Evolutionary conservation across 805 yeast species (phyloP).

Genomic region (Wickerhamomyces bisporus): DNA sequence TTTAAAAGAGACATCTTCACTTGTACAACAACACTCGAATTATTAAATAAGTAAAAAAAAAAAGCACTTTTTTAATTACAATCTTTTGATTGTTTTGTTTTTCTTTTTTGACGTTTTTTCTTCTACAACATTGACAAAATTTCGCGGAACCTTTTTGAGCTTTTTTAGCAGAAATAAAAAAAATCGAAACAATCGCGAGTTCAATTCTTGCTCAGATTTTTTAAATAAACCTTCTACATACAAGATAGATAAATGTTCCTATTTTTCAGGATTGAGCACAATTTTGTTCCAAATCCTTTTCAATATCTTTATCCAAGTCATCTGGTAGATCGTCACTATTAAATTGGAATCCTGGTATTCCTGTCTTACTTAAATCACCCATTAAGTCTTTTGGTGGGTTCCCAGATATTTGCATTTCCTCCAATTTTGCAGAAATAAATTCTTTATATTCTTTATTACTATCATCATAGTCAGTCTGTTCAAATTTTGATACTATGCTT

Average conservation of each 20-base stretch:
- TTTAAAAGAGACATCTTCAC: slow-evolving; percentile 18
- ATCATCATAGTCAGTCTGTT: slow-evolving; percentile 57
- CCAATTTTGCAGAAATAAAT: slow-evolving; percentile 53
- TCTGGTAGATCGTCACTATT: slow-evolving; percentile 50
- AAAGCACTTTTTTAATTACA: too few species aligned
- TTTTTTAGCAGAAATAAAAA: too few species aligned
- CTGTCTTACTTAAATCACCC: slow-evolving; percentile 46
- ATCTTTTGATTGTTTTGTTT: too few species aligned
- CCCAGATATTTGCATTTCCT: slow-evolving; percentile 67
- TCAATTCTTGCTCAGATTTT: too few species aligned
- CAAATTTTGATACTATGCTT: slow-evolving; percentile 62
- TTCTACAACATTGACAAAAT: too few species aligned
- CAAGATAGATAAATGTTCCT: too few species aligned
- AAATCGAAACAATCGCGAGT: too few species aligned
- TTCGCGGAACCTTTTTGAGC: too few species aligned
- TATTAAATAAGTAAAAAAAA: neutral
- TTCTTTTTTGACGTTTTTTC: too few species aligned
- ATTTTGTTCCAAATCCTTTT: slow-evolving; percentile 44
- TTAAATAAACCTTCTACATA: too few species aligned
- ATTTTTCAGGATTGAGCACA: slow-evolving; percentile 35
- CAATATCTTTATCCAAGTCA: slow-evolving; percentile 33
- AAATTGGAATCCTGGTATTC: slow-evolving; percentile 38
- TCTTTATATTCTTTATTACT: slow-evolving; percentile 36
- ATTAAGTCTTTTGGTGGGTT: slow-evolving; percentile 76
- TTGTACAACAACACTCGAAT: too few species aligned